Percentiles rank a stretch among this genome's conserved stretches.
Evolutionary conservation across 225 moss, liverwort and hornwort genomes (phyloP).

Genomic region (Neckera pumila): DNA sequence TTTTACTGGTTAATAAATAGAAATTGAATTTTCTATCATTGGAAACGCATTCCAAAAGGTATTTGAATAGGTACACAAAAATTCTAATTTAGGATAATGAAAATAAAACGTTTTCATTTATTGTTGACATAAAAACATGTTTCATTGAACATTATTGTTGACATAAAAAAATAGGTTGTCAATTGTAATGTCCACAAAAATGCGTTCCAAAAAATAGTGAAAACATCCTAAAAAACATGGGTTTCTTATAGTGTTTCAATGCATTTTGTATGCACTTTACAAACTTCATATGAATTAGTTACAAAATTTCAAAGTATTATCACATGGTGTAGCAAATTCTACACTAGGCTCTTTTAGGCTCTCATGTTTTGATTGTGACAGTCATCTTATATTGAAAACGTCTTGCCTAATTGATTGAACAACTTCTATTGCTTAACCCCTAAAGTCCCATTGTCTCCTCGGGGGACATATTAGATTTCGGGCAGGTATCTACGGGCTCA

Average conservation of each 20-base stretch:
- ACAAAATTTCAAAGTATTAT: neutral
- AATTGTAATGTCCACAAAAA: no score
- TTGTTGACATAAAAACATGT: no score
- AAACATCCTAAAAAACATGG: no score
- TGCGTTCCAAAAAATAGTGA: no score
- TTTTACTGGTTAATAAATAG: neutral
- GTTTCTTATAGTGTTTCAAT: no score
- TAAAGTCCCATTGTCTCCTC: no score
- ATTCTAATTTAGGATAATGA: neutral
- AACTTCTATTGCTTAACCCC: neutral
- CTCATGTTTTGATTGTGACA: neutral
- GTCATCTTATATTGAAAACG: neutral
- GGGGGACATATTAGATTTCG: no score
- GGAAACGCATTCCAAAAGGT: fast-evolving
- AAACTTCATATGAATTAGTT: neutral
- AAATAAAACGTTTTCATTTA: no score
- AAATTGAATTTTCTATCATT: neutral
- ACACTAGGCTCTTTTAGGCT: neutral
- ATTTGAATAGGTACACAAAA: neutral
- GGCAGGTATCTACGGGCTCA: no score
- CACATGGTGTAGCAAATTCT: neutral
- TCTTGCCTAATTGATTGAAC: neutral
- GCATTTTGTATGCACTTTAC: neutral
- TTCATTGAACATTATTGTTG: no score
- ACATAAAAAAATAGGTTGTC: no score